phyloP scores from a whole-genome alignment of 2,329 filamentous ascomycete species.

The Leptographium galeiforme region DNA sequence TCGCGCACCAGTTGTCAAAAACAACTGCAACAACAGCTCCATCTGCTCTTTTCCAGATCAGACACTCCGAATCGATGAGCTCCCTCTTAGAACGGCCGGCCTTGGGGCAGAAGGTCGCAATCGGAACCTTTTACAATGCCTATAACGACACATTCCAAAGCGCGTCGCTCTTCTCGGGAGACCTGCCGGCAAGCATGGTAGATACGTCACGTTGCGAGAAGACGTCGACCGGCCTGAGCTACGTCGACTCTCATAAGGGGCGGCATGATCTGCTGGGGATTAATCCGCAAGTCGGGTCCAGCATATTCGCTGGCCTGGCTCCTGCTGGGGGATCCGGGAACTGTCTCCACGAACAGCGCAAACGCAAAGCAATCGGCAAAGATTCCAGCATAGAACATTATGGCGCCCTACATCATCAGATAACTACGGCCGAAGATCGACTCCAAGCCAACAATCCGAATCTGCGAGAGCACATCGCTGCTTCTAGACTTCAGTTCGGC shows the following conservation, averaged over 20 bases:
- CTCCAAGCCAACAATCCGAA: neutral
- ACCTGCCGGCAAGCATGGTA: neutral
- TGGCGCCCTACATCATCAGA: neutral
- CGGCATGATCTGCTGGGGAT: neutral
- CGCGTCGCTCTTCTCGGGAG: neutral
- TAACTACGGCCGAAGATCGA: neutral
- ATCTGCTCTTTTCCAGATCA: too few relatives aligned
- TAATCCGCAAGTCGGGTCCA: neutral
- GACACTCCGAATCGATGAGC: too few relatives aligned
- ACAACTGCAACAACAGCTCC: too few relatives aligned
- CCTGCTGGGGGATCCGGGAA: neutral
- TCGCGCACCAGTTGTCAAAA: too few relatives aligned
- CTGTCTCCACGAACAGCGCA: neutral
- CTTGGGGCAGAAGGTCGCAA: slow-evolving; percentile 3
- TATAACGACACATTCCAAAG: slow-evolving; percentile 4
- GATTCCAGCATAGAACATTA: neutral
- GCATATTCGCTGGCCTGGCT: slow-evolving; percentile 1
- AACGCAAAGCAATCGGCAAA: too few relatives aligned
- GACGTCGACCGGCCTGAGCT: neutral
- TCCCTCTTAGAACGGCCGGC: slow-evolving; percentile 1
- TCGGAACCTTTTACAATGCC: slow-evolving; percentile 7
- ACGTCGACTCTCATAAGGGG: neutral
- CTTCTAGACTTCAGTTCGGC: neutral
- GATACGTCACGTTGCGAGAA: neutral
- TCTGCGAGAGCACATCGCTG: neutral